phyloP scores from a whole-genome alignment of 352 stramenopile species.

The Pythium rhizo-oryzae region DNA sequence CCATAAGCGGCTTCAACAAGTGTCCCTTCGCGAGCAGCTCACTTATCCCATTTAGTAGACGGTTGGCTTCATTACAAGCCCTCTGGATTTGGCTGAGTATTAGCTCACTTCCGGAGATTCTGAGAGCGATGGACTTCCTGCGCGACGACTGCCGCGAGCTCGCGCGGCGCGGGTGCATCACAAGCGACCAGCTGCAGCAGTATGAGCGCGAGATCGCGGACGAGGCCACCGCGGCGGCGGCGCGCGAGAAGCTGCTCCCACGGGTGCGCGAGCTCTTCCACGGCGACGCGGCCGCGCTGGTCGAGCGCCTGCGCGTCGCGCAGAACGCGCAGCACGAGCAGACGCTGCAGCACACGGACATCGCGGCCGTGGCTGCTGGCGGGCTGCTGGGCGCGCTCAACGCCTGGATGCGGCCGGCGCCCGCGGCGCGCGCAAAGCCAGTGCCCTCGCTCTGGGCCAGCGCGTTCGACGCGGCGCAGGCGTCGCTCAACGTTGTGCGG shows the following conservation, averaged over 20 bases:
- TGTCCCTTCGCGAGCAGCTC: neutral
- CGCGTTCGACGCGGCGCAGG: slow-evolving; percentile 72
- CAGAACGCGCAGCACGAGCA: slow-evolving; percentile 58
- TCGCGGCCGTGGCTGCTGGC: slow-evolving; percentile 62
- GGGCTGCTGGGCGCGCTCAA: slow-evolving; percentile 70
- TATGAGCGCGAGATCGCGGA: slow-evolving; percentile 26
- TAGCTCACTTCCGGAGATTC: neutral
- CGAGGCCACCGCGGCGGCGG: neutral
- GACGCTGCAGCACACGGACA: slow-evolving; percentile 50
- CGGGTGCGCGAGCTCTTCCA: slow-evolving; percentile 39
- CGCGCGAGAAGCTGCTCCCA: slow-evolving; percentile 4
- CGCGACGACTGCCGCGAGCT: slow-evolving; percentile 21
- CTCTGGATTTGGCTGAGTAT: neutral
- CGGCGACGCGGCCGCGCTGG: slow-evolving; percentile 47
- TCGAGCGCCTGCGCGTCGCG: slow-evolving; percentile 49
- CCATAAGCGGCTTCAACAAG: neutral
- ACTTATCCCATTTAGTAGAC: neutral
- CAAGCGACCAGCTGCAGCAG: slow-evolving; percentile 32
- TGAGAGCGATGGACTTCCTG: slow-evolving; percentile 17
- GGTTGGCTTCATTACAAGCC: neutral
- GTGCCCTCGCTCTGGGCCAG: slow-evolving; percentile 61
- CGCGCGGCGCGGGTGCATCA: slow-evolving; percentile 30
- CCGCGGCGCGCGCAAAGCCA: neutral
- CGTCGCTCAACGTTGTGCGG: slow-evolving; percentile 69
- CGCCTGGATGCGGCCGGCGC: slow-evolving; percentile 54